Conservation (phyloP, 83 land plant genomes). For the Picea abies region DNA sequence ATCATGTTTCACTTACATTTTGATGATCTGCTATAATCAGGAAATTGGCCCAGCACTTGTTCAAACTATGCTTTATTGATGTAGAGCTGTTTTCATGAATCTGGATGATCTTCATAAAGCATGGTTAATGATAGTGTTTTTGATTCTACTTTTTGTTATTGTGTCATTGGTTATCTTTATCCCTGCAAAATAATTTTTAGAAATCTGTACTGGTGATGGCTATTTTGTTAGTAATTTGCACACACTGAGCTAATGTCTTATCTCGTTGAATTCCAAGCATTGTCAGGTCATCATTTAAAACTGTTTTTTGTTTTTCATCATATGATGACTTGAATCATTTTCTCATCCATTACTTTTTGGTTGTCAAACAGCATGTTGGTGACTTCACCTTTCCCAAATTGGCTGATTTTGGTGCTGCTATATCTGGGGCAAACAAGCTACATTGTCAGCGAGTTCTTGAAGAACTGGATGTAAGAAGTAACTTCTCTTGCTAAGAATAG, state of each 20-base stretch:
- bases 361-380: slow-evolving; percentile 76
- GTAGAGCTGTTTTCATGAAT: no score
- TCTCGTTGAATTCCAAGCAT: background rate
- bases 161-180: background rate
- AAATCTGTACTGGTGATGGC: background rate
- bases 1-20: no score
- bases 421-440: slow-evolving; percentile 86
- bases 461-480: slow-evolving; percentile 70
- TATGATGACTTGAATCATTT: background rate
- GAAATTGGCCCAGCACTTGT: no score
- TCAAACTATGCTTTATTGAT: no score
- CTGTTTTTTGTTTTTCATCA: background rate
- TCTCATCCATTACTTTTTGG: background rate
- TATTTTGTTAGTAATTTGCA: background rate
- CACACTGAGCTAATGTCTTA: background rate
- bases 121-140: background rate
- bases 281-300: background rate
- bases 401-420: slow-evolving; percentile 98
- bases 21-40: no score
- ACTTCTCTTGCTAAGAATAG: no score
- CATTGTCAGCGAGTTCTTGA: slow-evolving; percentile 88
- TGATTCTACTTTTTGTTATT: background rate
- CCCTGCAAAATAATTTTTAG: background rate
- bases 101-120: no score
- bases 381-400: slow-evolving; percentile 83